Percentiles rank a stretch among this genome's conserved stretches.
phyloP scores from a whole-genome alignment of 306 rosid genomes.

The Senna siamea region DNA sequence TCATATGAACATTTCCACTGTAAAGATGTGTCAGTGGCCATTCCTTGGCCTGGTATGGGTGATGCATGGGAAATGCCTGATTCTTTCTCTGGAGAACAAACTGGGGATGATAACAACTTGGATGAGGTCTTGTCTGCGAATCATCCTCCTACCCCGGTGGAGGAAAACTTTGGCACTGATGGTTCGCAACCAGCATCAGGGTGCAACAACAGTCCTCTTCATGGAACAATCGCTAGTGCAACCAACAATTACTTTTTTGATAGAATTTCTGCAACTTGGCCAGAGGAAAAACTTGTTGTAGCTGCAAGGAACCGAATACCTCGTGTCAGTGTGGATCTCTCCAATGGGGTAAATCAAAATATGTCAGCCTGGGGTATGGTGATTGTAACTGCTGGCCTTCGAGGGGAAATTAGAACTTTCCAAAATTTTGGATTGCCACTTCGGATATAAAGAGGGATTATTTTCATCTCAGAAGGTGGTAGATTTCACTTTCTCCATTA shows the following conservation, averaged over 20 bases:
- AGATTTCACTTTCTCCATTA: slow-evolving; percentile 39
- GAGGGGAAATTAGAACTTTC: slow-evolving; percentile 83
- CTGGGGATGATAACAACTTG: slow-evolving; percentile 45
- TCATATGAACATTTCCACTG: slow-evolving; percentile 86
- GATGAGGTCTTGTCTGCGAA: slow-evolving; percentile 69
- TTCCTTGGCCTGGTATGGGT: slow-evolving; percentile 78
- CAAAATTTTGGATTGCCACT: slow-evolving; percentile 86
- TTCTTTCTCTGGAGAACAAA: slow-evolving; percentile 39
- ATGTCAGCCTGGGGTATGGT: slow-evolving; percentile 83
- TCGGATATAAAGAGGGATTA: slow-evolving; percentile 51
- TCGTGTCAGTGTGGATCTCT: slow-evolving; percentile 56
- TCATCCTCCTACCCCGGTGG: slow-evolving; percentile 90
- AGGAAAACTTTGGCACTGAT: slow-evolving; percentile 53
- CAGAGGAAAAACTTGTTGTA: slow-evolving; percentile 65
- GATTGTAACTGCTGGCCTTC: slow-evolving; percentile 81
- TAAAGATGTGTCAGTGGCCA: slow-evolving; percentile 77
- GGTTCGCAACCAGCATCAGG: slow-evolving; percentile 58
- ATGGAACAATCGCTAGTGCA: slow-evolving; percentile 77
- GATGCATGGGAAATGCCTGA: slow-evolving; percentile 62
- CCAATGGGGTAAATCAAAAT: slow-evolving; percentile 54
- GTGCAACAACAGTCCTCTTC: slow-evolving; percentile 69
- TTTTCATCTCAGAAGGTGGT: slow-evolving; percentile 34
- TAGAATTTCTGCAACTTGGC: slow-evolving; percentile 82
- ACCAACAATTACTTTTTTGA: slow-evolving; percentile 75
- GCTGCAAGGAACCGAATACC: slow-evolving; percentile 63